phyloP scores from a whole-genome alignment of 257 asterid species.

The Euphrasia confusa region DNA sequence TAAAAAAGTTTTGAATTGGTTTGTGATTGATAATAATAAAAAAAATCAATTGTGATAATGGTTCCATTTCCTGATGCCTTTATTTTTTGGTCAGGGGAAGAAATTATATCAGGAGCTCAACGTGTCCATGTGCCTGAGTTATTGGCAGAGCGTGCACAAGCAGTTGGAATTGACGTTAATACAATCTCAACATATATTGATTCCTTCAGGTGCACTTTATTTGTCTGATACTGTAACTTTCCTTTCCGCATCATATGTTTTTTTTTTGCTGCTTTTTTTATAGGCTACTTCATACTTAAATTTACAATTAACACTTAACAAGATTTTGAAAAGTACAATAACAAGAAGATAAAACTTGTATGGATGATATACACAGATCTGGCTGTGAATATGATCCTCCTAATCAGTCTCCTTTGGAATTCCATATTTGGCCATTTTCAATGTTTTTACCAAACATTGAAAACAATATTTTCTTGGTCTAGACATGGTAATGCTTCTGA shows the following conservation, averaged over 20 bases:
- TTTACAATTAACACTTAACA: no score
- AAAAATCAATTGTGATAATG: neutral
- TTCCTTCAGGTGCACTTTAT: constrained; percentile 59
- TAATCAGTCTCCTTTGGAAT: neutral
- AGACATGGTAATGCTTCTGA: neutral
- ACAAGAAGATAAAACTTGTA: no score
- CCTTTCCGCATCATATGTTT: neutral
- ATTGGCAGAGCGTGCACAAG: constrained; percentile 61
- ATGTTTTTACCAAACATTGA: no score
- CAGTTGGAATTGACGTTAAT: constrained; percentile 65
- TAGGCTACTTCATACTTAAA: no score
- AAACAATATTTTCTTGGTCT: neutral
- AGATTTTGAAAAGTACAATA: no score
- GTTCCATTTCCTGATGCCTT: constrained; percentile 3
- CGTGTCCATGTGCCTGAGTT: constrained; percentile 72
- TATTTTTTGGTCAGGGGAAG: constrained; percentile 58
- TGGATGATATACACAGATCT: neutral
- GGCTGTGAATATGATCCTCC: neutral
- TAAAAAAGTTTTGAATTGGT: neutral
- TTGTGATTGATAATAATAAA: neutral
- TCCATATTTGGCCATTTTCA: neutral
- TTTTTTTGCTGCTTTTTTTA: neutral
- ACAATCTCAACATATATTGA: constrained; percentile 79
- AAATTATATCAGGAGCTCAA: constrained; percentile 93
- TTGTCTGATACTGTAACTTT: neutral